These are phyloP conservation scores for Hygrophila difformis DNA, from an alignment of 257 asterid genomes.

Conservation along the genomic window DNA sequence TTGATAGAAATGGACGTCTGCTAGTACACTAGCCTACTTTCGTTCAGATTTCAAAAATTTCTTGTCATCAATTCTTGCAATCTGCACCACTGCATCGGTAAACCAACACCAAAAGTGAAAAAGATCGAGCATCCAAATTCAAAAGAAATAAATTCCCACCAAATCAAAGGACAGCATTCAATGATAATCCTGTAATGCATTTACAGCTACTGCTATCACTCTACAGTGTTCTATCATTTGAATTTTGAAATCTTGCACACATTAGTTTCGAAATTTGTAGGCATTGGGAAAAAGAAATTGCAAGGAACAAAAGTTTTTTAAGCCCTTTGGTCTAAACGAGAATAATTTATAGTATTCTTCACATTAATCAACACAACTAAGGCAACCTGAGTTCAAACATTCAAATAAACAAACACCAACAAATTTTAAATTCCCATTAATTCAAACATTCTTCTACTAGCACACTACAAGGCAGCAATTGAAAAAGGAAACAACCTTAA, in stretches of 20 bases:
- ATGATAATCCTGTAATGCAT: slow-evolving; percentile 11
- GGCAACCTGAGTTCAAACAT: slow-evolving; percentile 7
- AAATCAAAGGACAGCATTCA: slow-evolving; percentile 17
- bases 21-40: not conserved
- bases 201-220: slow-evolving; percentile 3
- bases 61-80: not conserved
- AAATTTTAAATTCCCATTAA: not conserved
- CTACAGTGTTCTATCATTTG: not conserved
- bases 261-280: no score
- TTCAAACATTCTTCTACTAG: no score
- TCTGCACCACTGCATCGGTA: slow-evolving; percentile 1
- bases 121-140: slow-evolving; percentile 8
- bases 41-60: slow-evolving; percentile 1
- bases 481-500: not conserved
- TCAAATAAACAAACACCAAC: slow-evolving; percentile 10
- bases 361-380: not conserved
- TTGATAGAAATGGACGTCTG: slow-evolving; percentile 1
- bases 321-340: no score
- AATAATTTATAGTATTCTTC: not conserved
- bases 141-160: slow-evolving; percentile 23
- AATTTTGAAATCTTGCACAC: slow-evolving; percentile 6
- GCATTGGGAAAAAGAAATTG: no score
- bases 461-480: no score
- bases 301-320: no score
- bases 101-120: slow-evolving; percentile 2